A percentile compares a stretch with the other conserved stretches of the same genome.
Evolutionary conservation across 2,329 filamentous ascomycete species (phyloP).

Genomic region (Hypoxylon sp.): DNA sequence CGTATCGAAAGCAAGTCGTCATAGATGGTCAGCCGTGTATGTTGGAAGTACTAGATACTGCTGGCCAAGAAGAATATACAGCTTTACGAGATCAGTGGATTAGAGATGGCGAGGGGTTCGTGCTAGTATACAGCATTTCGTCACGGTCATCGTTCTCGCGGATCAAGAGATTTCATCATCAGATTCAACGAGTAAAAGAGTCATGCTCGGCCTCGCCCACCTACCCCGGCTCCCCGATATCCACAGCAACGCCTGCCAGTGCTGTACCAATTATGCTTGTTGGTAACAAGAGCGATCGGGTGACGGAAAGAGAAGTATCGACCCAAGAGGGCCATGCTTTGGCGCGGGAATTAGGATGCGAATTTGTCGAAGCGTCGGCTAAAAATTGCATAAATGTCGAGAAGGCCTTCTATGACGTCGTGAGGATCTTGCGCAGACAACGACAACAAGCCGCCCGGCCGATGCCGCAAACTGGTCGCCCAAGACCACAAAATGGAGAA

Average conservation of each 20-base stretch:
- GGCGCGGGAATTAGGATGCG: conserved; percentile 91
- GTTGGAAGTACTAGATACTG: conserved; percentile 97
- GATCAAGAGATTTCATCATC: conserved; percentile 95
- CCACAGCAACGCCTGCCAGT: conserved; percentile 69
- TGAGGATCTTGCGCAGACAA: conserved; percentile 88
- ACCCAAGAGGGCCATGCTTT: conserved; percentile 95
- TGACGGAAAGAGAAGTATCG: conserved; percentile 95
- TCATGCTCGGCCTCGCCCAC: conserved; percentile 82
- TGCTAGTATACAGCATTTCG: conserved; percentile 98
- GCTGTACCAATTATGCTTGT: conserved; percentile 97
- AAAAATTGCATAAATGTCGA: conserved; percentile 99
- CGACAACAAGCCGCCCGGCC: conserved; percentile 68
- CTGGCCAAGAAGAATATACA: conserved; percentile 98
- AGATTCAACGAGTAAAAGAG: conserved; percentile 97
- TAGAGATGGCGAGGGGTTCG: conserved; percentile 95
- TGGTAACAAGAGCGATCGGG: conserved; percentile 97
- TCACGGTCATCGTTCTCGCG: conserved; percentile 94
- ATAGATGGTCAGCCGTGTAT: conserved; percentile 97
- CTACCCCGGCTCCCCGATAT: conserved; percentile 80
- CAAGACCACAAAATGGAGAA: conserved; percentile 48
- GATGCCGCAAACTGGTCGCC: conserved; percentile 48
- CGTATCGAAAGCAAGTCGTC: conserved; percentile 88
- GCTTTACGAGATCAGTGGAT: conserved; percentile 98
- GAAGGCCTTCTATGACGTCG: conserved; percentile 98
- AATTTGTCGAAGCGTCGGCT: conserved; percentile 96